Evolutionary conservation across 352 stramenopile species (phyloP), one percentile per base, ranked within the genome.

Genomic region (Phytophthora litchii): DNA sequence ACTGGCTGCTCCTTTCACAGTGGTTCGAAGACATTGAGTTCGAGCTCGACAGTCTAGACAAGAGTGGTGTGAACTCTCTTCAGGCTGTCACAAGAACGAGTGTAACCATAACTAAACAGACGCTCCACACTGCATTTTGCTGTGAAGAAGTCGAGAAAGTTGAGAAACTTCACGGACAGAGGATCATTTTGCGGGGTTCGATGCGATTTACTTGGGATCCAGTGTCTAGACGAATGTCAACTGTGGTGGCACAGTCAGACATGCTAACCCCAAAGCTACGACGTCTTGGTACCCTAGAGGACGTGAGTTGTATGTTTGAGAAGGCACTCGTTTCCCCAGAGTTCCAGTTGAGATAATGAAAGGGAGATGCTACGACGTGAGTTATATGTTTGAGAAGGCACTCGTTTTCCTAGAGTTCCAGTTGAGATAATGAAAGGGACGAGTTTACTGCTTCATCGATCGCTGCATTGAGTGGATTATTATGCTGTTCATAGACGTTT

Each of bases 21-120:
- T 64, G 56, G 56, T 64, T 59, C n/a, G 1, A 49, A 47, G 37
- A 57, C 8, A 32, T 58, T 4, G 31, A 52, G 11, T 34, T 58
- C 4, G 45, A 58, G 16, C 29, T 58, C 11, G 38, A 64, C 6
- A 36, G 27, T 0, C 19, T 64, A 17, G 12, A 37, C 6, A 59
- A 59, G 21, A 38, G 23, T 7, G 32, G 17, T 23, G 2, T 8
- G 4, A 32, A 19, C 14, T 40, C 31, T 23, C 7, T 60, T 4
- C 17, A 46, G 1, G 53, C 53, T 21, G 27, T 16, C 12, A 60
- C 31, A 3, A 52, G 21, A 6, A 53, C 31, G 13, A 45, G 8
- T 4, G 20, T 55, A 17, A 48, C 36, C 6, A 42, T 61, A 14
- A 54, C 43, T 2, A 43, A 55, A 13, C 36, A 29, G 12, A 61